A percentile compares a stretch with the other conserved stretches of the same genome.
phyloP scores from a whole-genome alignment of 306 rosid genomes.

The Vigna nakashimae region DNA sequence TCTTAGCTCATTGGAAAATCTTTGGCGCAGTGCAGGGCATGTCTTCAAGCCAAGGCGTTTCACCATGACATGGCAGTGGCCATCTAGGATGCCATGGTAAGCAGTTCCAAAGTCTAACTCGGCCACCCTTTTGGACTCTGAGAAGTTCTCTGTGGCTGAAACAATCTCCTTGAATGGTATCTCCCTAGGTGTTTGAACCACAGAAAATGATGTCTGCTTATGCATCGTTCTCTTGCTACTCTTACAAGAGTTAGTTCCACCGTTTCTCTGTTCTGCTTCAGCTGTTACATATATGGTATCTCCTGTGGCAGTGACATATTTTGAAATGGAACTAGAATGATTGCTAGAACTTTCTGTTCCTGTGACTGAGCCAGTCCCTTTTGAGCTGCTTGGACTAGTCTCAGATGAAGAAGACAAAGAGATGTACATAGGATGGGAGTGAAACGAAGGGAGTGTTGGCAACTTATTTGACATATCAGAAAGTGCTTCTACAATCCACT shows the following conservation, averaged over 20 bases:
- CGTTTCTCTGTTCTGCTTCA: constrained; percentile 66
- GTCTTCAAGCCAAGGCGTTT: constrained; percentile 93
- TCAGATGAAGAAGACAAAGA: constrained; percentile 61
- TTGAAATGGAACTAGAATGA: constrained; percentile 44
- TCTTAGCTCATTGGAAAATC: constrained; percentile 74
- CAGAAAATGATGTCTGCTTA: constrained; percentile 43
- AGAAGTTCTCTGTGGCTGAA: constrained; percentile 70
- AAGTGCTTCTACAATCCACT: constrained; percentile 77
- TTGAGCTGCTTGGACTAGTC: constrained; percentile 53
- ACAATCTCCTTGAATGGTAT: constrained; percentile 75
- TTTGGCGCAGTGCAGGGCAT: constrained; percentile 74
- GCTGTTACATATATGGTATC: constrained; percentile 70
- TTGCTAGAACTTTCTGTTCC: constrained; percentile 45
- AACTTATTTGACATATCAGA: constrained; percentile 57
- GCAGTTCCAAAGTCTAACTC: constrained; percentile 93
- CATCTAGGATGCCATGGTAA: constrained; percentile 77
- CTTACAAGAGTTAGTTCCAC: constrained; percentile 42
- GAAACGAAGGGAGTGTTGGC: constrained; percentile 81
- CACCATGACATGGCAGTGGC: constrained; percentile 63
- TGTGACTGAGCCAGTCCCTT: constrained; percentile 36
- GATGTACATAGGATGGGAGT: constrained; percentile 75
- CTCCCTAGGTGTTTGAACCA: constrained; percentile 75
- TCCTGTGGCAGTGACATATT: constrained; percentile 67
- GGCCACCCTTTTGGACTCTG: constrained; percentile 73
- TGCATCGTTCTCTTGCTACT: constrained; percentile 16